These are phyloP conservation scores for Actinomortierella wolfii DNA, from an alignment of 371 early-diverging fungal species.

Conservation along the genomic window DNA sequence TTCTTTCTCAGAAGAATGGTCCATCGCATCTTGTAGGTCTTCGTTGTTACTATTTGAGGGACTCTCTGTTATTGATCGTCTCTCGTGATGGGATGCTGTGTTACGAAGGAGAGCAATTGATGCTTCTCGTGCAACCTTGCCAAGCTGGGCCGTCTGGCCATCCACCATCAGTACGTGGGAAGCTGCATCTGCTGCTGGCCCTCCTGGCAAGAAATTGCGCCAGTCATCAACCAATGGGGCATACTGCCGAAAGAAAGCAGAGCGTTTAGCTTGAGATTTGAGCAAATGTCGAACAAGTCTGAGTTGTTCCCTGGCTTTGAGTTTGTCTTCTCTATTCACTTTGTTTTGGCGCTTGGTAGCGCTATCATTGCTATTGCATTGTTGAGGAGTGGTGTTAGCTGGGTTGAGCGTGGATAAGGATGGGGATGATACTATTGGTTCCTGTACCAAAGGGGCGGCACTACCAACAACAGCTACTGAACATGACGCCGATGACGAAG, in stretches of 20 bases:
- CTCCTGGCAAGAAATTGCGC: slow-evolving; percentile 30
- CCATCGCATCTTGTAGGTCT: no score
- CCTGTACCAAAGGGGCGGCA: no score
- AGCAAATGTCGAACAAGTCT: slow-evolving; percentile 21
- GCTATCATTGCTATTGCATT: no score
- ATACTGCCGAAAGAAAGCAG: slow-evolving; percentile 18
- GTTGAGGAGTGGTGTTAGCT: neutral
- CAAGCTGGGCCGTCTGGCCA: no score
- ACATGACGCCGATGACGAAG: no score
- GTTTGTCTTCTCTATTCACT: slow-evolving; percentile 13
- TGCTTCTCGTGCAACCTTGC: no score
- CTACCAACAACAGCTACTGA: no score
- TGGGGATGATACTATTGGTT: no score
- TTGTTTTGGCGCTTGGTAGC: neutral
- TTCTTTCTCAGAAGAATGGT: no score
- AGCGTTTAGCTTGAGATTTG: slow-evolving; percentile 1
- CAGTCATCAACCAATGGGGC: slow-evolving; percentile 32
- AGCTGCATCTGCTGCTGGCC: neutral
- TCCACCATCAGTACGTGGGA: neutral
- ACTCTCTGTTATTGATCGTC: no score
- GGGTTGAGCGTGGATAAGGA: neutral
- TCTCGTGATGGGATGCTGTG: neutral
- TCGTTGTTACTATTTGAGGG: no score
- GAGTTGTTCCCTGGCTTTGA: slow-evolving; percentile 23
- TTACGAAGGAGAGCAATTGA: no score